Evolutionary conservation across 441 rosid genomes (phyloP).

Genomic region (Brassica balearica): DNA sequence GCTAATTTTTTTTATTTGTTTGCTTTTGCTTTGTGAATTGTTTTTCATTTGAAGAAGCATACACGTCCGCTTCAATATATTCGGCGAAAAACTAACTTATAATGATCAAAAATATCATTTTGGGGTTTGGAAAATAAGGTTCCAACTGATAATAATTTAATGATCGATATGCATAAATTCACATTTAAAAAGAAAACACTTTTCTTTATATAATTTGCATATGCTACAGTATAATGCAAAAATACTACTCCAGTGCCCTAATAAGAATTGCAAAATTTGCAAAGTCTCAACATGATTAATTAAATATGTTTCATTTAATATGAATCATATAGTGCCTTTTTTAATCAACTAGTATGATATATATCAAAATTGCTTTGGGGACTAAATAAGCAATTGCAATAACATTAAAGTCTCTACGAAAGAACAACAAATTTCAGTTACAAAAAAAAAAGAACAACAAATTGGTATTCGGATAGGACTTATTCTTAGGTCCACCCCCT

Average conservation of each 20-base stretch:
- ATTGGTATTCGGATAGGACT: not conserved
- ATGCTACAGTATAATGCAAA: not conserved
- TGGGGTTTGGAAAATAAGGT: not conserved
- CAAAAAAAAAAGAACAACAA: not conserved
- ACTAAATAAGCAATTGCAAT: not conserved
- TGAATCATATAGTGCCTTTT: not conserved
- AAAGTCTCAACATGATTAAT: not conserved
- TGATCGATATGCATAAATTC: not conserved
- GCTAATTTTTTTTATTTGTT: not conserved
- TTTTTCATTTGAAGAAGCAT: not conserved
- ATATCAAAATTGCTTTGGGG: not conserved
- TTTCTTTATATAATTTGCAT: not conserved
- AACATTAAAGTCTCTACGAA: not conserved
- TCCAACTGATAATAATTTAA: not conserved
- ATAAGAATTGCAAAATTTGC: not conserved
- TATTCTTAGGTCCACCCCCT: too few relatives aligned
- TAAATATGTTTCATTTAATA: not conserved
- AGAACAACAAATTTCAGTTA: not conserved
- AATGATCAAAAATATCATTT: not conserved
- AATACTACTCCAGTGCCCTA: not conserved
- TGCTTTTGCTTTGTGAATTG: not conserved
- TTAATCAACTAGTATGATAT: not conserved
- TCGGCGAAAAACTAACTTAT: not conserved
- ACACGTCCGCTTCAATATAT: not conserved
- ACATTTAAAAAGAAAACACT: not conserved